Conservation (phyloP, 371 early-diverging fungal species). For the Coemansia sp. region DNA sequence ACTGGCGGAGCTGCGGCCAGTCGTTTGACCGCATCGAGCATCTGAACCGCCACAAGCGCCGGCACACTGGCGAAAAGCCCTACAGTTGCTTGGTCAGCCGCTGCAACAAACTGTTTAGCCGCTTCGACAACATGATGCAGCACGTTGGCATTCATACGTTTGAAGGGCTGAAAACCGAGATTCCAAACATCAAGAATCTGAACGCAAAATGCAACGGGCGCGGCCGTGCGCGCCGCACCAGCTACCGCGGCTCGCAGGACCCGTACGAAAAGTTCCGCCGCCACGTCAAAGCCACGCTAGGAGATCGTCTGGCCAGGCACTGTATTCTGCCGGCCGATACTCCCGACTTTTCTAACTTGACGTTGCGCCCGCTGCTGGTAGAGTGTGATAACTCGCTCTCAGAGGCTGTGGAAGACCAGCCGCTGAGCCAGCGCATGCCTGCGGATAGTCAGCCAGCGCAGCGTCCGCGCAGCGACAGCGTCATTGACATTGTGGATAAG, state of each 20-base stretch:
- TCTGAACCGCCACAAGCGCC: slow-evolving; percentile 48
- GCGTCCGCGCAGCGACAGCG: slow-evolving; percentile 42
- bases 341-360: slow-evolving; percentile 47
- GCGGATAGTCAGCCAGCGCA: slow-evolving; percentile 7
- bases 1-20: slow-evolving; percentile 41
- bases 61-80: slow-evolving; percentile 84
- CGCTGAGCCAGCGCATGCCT: slow-evolving; percentile 7
- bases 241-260: slow-evolving; percentile 42
- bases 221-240: slow-evolving; percentile 48
- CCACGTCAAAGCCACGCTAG: slow-evolving; percentile 42
- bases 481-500: slow-evolving; percentile 38
- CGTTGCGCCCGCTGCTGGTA: slow-evolving; percentile 44
- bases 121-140: slow-evolving; percentile 92
- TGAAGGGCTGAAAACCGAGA: slow-evolving; percentile 48
- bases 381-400: slow-evolving; percentile 4
- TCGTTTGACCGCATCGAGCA: slow-evolving; percentile 49
- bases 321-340: slow-evolving; percentile 46
- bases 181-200: slow-evolving; percentile 49
- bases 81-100: slow-evolving; percentile 77
- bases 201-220: slow-evolving; percentile 46
- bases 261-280: slow-evolving; percentile 45
- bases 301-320: slow-evolving; percentile 25
- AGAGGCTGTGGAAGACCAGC: slow-evolving; percentile 6
- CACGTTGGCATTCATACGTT: slow-evolving; percentile 75
- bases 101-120: slow-evolving; percentile 81